Evolutionary conservation across 768 basidiomycete species (phyloP).

Genomic region (Galerina sulciceps): DNA sequence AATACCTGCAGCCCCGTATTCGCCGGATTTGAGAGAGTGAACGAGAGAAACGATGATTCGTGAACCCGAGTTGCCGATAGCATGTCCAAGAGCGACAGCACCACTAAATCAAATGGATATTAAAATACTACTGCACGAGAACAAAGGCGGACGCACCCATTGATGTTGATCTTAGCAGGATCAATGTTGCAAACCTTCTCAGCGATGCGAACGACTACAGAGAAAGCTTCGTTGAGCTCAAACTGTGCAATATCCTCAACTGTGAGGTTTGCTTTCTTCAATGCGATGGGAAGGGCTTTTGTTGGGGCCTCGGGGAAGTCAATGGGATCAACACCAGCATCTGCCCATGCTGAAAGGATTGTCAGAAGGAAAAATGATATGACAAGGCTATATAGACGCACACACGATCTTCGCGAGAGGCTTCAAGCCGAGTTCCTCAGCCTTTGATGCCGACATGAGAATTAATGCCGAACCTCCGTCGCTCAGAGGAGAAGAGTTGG

Average conservation of each 20-base stretch:
- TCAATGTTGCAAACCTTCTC: slow-evolving; percentile 88
- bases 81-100: slow-evolving; percentile 94
- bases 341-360: slow-evolving; percentile 78
- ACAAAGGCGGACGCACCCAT: slow-evolving; percentile 61
- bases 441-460: slow-evolving; percentile 92
- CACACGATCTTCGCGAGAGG: slow-evolving; percentile 95
- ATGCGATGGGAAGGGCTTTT: slow-evolving; percentile 84
- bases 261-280: slow-evolving; percentile 85
- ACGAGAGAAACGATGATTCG: slow-evolving; percentile 93
- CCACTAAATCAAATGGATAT: slow-evolving; percentile 59
- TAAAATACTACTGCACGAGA: slow-evolving; percentile 10
- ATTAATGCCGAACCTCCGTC: slow-evolving; percentile 97
- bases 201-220: slow-evolving; percentile 87
- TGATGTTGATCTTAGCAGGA: slow-evolving; percentile 86
- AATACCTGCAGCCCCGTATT: slow-evolving; percentile 95
- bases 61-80: slow-evolving; percentile 94
- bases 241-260: slow-evolving; percentile 87
- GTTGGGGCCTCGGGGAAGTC: slow-evolving; percentile 98
- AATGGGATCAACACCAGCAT: slow-evolving; percentile 94
- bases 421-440: slow-evolving; percentile 86
- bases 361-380: slow-evolving; percentile 8
- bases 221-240: slow-evolving; percentile 99
- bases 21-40: slow-evolving; percentile 87
- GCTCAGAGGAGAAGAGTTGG: slow-evolving; percentile 93
- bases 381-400: slow-evolving; percentile 45